phyloP scores from a whole-genome alignment of 805 yeast genomes.

The Pichia phayaonensis region DNA sequence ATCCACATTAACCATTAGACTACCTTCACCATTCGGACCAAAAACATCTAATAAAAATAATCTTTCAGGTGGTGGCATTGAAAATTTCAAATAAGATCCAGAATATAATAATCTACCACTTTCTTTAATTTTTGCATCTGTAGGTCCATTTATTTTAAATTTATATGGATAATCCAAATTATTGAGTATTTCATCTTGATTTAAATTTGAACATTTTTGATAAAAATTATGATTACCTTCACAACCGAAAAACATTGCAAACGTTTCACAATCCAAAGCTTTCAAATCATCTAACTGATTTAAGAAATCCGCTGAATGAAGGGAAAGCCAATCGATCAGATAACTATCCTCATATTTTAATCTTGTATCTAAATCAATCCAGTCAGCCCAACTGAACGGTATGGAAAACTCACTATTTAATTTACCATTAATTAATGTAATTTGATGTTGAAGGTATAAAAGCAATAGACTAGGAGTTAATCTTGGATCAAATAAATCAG shows the following conservation, averaged over 20 bases:
- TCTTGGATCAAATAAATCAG: conserved; percentile 14
- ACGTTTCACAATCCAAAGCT: conserved; percentile 4
- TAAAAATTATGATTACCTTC: conserved; percentile 14
- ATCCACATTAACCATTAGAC: conserved; percentile 22
- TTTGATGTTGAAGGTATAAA: conserved; percentile 9
- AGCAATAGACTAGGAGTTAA: conserved; percentile 12
- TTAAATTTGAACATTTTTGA: conserved; percentile 3
- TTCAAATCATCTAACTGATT: conserved; percentile 5
- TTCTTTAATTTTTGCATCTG: conserved; percentile 20
- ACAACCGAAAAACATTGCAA: conserved; percentile 17
- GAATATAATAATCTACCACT: conserved; percentile 30
- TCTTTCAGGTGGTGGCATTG: conserved; percentile 28
- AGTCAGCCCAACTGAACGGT: conserved; percentile 27
- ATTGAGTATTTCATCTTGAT: not conserved
- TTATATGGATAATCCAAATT: conserved; percentile 12
- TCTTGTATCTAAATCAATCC: conserved; percentile 23
- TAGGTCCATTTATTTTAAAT: conserved; percentile 21
- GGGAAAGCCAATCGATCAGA: conserved; percentile 10
- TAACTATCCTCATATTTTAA: conserved; percentile 17
- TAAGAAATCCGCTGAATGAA: conserved; percentile 8
- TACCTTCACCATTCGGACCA: conserved; percentile 5
- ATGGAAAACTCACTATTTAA: conserved; percentile 13
- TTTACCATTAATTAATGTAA: not conserved
- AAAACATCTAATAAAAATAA: conserved; percentile 13
- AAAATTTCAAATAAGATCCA: conserved; percentile 26